phyloP scores from a whole-genome alignment of 2,329 filamentous ascomycete genomes.

The Tricladium varicosporioides region DNA sequence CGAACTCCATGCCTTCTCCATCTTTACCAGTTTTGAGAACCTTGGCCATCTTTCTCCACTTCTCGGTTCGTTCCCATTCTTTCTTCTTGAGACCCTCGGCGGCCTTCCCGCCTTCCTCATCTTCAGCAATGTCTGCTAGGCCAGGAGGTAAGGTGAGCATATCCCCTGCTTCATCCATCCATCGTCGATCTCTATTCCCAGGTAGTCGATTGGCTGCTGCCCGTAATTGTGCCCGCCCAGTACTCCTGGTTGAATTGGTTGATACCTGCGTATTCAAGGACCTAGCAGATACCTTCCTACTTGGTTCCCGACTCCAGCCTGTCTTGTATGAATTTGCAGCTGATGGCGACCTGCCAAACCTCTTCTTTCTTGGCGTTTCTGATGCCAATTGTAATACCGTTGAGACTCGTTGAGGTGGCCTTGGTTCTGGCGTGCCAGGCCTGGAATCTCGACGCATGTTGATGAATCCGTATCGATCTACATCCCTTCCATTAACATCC shows the following conservation, averaged over 20 bases:
- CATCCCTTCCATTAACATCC: slow-evolving; percentile 57
- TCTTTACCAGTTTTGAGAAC: slow-evolving; percentile 49
- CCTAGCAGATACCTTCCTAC: slow-evolving; percentile 54
- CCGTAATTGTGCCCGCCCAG: slow-evolving; percentile 51
- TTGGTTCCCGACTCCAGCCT: slow-evolving; percentile 40
- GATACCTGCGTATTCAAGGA: slow-evolving; percentile 54
- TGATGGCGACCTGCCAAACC: slow-evolving; percentile 32
- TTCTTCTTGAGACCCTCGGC: slow-evolving; percentile 59
- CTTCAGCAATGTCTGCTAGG: slow-evolving; percentile 54
- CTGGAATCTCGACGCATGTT: slow-evolving; percentile 41
- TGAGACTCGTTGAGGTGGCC: slow-evolving; percentile 32
- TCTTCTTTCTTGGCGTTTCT: slow-evolving; percentile 29
- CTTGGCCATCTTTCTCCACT: slow-evolving; percentile 67
- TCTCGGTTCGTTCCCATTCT: slow-evolving; percentile 61
- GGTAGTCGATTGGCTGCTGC: slow-evolving; percentile 59
- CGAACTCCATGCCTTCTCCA: slow-evolving; percentile 61
- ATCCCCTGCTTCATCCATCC: slow-evolving; percentile 64
- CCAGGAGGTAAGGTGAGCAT: slow-evolving; percentile 62
- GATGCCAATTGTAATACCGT: slow-evolving; percentile 32
- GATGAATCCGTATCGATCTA: slow-evolving; percentile 71
- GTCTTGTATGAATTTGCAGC: slow-evolving; percentile 19
- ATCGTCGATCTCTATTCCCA: slow-evolving; percentile 58
- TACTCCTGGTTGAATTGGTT: slow-evolving; percentile 39
- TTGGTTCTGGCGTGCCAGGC: slow-evolving; percentile 37
- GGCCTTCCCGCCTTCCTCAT: slow-evolving; percentile 50